Percentiles rank a stretch among this genome's conserved stretches.
phyloP scores from a whole-genome alignment of 352 stramenopile species.

The Phytophthora foliorum region DNA sequence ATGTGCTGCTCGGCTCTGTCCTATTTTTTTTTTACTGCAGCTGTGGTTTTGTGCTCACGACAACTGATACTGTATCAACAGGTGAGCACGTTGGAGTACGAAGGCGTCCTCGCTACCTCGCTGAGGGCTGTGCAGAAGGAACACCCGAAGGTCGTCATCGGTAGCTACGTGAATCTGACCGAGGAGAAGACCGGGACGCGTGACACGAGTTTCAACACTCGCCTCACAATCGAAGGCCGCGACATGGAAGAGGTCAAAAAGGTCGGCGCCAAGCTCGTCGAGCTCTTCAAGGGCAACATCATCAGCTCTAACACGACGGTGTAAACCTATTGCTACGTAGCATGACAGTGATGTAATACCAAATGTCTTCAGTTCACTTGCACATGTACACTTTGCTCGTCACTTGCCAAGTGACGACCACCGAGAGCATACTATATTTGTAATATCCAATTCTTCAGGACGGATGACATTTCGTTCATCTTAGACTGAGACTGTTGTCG shows the following conservation, averaged over 20 bases:
- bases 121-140: conserved; percentile 68
- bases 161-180: conserved; percentile 84
- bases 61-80: conserved; percentile 16
- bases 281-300: conserved; percentile 24
- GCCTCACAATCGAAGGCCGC: conserved; percentile 63
- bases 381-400: too few species aligned
- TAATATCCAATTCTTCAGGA: conserved; percentile 10
- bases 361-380: too few species aligned
- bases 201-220: conserved; percentile 70
- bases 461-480: background rate
- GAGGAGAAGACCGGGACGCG: conserved; percentile 54
- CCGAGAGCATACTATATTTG: conserved; percentile 9
- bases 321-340: too few species aligned
- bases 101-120: conserved; percentile 63
- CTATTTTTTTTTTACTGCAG: background rate
- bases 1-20: background rate
- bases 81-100: conserved; percentile 70
- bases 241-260: conserved; percentile 54
- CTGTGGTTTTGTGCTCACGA: background rate
- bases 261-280: conserved; percentile 50
- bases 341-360: too few species aligned
- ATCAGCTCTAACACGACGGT: conserved; percentile 13
- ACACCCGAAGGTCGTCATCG: conserved; percentile 70
- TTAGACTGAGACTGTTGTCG: background rate
- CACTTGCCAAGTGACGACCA: conserved; percentile 12